A percentile compares a stretch with the other conserved stretches of the same genome.
phyloP scores from a whole-genome alignment of 306 rosid species.

The Dicorynia guianensis region DNA sequence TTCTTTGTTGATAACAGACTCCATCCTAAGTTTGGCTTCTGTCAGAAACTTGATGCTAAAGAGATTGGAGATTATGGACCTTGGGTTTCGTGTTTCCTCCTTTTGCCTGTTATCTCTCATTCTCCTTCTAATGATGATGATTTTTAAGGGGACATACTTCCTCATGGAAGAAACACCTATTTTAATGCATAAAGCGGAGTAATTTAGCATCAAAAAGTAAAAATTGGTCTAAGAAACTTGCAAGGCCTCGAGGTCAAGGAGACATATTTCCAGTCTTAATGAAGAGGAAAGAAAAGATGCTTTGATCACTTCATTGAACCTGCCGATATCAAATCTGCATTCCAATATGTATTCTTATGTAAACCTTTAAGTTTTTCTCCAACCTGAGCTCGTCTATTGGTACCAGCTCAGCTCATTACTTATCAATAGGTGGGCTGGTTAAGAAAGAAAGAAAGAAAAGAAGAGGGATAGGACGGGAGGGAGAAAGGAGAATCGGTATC shows the following conservation, averaged over 20 bases:
- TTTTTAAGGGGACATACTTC: slow-evolving; percentile 20
- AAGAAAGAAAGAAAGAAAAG: background rate
- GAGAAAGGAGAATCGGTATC: background rate
- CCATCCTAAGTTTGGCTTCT: slow-evolving; percentile 29
- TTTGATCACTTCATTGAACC: slow-evolving; percentile 12
- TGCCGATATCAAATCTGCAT: slow-evolving; percentile 27
- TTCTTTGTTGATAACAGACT: background rate
- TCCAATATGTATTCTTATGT: slow-evolving; percentile 2
- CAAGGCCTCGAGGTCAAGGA: background rate
- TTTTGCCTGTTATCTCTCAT: slow-evolving; percentile 27
- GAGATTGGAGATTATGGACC: background rate
- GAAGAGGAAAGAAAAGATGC: background rate
- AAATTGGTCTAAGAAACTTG: background rate
- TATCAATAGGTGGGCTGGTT: slow-evolving; percentile 12
- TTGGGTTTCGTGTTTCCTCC: background rate
- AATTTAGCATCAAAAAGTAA: background rate
- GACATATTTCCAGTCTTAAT: background rate
- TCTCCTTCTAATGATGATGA: background rate
- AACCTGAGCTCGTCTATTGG: background rate
- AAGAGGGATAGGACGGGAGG: background rate
- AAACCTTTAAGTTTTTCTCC: slow-evolving; percentile 26
- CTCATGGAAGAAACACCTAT: slow-evolving; percentile 8
- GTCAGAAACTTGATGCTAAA: background rate
- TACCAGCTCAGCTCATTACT: slow-evolving; percentile 15
- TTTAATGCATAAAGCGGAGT: slow-evolving; percentile 1